phyloP scores from a whole-genome alignment of 2,329 filamentous ascomycete species.

The Clarireedia hainanense region DNA sequence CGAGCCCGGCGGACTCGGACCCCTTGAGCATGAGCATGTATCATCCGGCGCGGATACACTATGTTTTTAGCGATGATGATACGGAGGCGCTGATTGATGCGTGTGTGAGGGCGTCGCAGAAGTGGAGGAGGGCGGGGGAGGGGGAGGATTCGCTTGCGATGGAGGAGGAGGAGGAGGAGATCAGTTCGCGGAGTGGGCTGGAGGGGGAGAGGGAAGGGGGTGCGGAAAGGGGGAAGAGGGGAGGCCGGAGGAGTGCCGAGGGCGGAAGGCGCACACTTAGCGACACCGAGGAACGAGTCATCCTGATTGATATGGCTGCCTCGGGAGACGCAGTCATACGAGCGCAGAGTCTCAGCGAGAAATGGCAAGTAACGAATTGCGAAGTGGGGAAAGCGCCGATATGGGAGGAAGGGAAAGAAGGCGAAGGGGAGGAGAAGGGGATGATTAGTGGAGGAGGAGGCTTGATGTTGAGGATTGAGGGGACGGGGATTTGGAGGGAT shows the following conservation, averaged over 20 bases:
- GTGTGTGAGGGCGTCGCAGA: conserved; percentile 32
- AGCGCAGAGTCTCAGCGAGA: conserved; percentile 63
- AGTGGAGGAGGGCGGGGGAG: not conserved
- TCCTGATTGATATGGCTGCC: conserved; percentile 49
- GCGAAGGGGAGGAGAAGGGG: conserved; percentile 36
- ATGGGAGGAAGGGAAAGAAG: conserved; percentile 36
- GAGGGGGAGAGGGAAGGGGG: not conserved
- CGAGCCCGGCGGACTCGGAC: not conserved
- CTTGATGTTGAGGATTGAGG: not conserved
- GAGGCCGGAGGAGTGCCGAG: not conserved
- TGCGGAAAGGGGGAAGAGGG: not conserved
- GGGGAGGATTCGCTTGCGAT: not conserved
- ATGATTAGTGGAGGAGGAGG: conserved; percentile 21
- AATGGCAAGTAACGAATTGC: conserved; percentile 60
- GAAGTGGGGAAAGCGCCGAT: conserved; percentile 52
- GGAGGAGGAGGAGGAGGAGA: too few relatives aligned
- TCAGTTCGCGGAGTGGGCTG: not conserved
- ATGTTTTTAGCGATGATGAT: conserved; percentile 88
- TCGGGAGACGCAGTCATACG: conserved; percentile 49
- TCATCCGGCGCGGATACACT: conserved; percentile 74
- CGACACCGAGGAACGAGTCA: conserved; percentile 31
- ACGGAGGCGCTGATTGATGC: conserved; percentile 65
- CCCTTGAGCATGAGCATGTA: conserved; percentile 66
- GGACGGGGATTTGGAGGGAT: too few relatives aligned
- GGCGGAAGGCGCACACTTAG: too few relatives aligned